Evolutionary conservation across 2,329 filamentous ascomycete species (phyloP).

Genomic region (Trichoderma endophyticum): DNA sequence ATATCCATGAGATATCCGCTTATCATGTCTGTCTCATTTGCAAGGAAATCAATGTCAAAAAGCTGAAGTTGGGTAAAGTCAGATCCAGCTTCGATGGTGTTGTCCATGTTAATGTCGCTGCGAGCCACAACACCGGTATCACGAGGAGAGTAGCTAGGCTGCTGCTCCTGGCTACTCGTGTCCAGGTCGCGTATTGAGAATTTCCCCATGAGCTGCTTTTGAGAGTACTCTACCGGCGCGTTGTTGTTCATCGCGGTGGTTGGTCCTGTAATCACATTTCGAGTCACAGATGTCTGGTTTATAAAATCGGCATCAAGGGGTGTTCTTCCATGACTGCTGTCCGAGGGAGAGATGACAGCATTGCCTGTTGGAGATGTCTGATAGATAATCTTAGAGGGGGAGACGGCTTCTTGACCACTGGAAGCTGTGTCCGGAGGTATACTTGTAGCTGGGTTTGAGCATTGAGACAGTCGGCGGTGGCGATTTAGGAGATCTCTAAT

Average conservation of each 20-base stretch:
- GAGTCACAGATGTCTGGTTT: neutral
- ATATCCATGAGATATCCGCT: neutral
- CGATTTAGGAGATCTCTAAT: neutral
- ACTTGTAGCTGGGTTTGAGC: neutral
- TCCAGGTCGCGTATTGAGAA: neutral
- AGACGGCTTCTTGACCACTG: neutral
- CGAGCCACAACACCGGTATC: neutral
- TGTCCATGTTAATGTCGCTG: neutral
- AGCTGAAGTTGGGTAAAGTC: neutral
- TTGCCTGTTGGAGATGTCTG: neutral
- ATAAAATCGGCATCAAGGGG: neutral
- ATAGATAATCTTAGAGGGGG: neutral
- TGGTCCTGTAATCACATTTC: neutral
- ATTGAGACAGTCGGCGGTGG: neutral
- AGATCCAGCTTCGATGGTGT: neutral
- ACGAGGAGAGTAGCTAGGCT: neutral
- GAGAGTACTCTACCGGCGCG: neutral
- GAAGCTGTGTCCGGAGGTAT: neutral
- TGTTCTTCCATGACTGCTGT: neutral
- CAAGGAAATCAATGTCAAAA: neutral
- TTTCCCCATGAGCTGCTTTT: neutral
- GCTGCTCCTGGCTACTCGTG: neutral
- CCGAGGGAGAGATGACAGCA: neutral
- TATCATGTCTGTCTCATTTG: neutral
- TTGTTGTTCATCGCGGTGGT: neutral